These are phyloP conservation scores for Lasiosphaeria hispida DNA, from an alignment of 495 filamentous ascomycete species.

Conservation along the genomic window DNA sequence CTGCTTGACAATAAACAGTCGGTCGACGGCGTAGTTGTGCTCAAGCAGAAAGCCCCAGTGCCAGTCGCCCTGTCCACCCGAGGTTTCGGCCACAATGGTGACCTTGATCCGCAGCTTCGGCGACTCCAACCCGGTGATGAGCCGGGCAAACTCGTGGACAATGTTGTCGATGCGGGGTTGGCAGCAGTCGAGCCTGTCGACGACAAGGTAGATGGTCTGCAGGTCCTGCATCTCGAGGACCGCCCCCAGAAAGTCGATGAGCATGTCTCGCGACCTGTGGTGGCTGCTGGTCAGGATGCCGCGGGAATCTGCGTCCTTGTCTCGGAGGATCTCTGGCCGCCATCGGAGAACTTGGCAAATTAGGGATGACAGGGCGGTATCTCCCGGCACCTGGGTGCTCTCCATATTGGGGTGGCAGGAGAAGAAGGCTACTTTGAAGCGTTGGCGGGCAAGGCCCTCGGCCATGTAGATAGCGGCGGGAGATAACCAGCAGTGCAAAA, in stretches of 20 bases:
- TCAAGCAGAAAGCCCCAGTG: neutral
- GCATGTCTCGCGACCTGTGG: neutral
- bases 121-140: neutral
- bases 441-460: neutral
- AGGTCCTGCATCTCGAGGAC: neutral
- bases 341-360: neutral
- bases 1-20: neutral
- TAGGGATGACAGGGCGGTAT: neutral
- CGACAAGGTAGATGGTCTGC: neutral
- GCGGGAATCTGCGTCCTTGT: neutral
- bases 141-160: neutral
- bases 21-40: neutral
- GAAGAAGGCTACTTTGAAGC: neutral
- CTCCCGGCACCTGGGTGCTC: neutral
- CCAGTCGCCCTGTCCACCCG: neutral
- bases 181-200: neutral
- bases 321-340: neutral
- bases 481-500: conserved; percentile 2
- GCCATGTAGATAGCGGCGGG: conserved; percentile 6
- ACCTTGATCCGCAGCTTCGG: neutral
- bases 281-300: neutral
- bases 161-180: neutral
- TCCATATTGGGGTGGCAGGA: neutral
- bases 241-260: neutral
- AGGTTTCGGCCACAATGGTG: neutral